Base-by-base conservation (phyloP, 2,329 filamentous ascomycete genomes). In the Hypomyces rosellus region DNA sequence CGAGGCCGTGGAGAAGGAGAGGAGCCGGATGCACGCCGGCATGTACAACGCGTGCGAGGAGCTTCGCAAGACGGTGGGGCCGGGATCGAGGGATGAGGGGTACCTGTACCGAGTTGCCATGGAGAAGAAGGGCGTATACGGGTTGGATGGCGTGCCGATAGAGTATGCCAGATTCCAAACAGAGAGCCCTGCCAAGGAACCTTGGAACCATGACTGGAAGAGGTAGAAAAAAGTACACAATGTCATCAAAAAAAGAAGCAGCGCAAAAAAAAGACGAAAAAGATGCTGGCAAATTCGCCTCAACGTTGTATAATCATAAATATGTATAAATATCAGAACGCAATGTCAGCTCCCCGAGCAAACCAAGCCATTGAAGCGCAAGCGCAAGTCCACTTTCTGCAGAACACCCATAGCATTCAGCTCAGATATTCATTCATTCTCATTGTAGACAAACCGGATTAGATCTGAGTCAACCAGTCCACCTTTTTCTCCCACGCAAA, bases 131-230 rank as follows among this genome's bases (percentile, higher is more conserved):
- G 88, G 88, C 6, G 75, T 95, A 15, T 96, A 86, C 74, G 75
- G 78, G 36, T 74, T 77, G 45, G 77, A 84, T 46, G 82, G 84
- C 52, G 78, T 96, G 51, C 93, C 93, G 13, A 91, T 97, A 62
- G 93, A 99, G 76, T 96, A 96, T 75, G 87, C 87, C 25, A 75
- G 88, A 57, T 75, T 81, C 55, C 87, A 96, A 78, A 92, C 88
- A 33, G 92, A 97, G 65, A 89, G 81, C 45, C 92, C 92, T 6
- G 74, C 77, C 1, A 78, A 77, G 63, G 81, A 85, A 58, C 82
- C 89, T n/a, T 99, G 92, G 90, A 93, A 97, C 72, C 84, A 95
- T 71, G 85, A 75, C 12, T 99, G 93, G 93, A 95, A 84, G 74
- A 80, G 85, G 69, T 74, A 63, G 61, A 61, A 3, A 40, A 30